Evolutionary conservation across 345 rosid genomes (phyloP).

Genomic region (Citrus australasica): DNA sequence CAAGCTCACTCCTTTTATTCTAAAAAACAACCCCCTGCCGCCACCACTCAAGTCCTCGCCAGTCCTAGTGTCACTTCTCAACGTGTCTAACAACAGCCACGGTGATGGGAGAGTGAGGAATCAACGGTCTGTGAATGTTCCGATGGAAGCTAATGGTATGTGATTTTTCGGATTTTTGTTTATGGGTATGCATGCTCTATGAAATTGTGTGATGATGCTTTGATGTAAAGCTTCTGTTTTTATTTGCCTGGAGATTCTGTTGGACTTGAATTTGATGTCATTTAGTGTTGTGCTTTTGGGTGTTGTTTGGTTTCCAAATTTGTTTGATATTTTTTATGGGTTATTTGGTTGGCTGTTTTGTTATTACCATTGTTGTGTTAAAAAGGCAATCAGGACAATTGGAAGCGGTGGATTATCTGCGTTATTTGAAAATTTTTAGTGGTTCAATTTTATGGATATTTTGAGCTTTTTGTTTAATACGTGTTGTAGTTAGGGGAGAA

Average conservation of each 20-base stretch:
- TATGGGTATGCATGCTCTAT: not conserved
- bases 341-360: not conserved
- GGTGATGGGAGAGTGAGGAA: slow-evolving; percentile 7
- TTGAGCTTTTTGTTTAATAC: not conserved
- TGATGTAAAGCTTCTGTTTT: not conserved
- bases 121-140: slow-evolving; percentile 12
- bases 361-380: not conserved
- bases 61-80: not conserved
- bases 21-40: not conserved
- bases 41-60: slow-evolving; percentile 7
- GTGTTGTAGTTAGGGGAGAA: not conserved
- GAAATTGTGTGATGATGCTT: not conserved
- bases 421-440: not conserved
- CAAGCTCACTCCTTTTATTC: slow-evolving; percentile 4
- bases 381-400: not conserved
- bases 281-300: not conserved
- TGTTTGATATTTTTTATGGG: not conserved
- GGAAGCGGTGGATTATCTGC: not conserved
- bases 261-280: not conserved
- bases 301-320: not conserved
- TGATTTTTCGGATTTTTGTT: not conserved
- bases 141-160: slow-evolving; percentile 24
- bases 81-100: not conserved
- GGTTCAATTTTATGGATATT: not conserved
- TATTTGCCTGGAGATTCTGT: not conserved